These are phyloP conservation scores for Ophiostoma ulmi DNA, from an alignment of 2,329 filamentous ascomycete species.

Conservation along the genomic window DNA sequence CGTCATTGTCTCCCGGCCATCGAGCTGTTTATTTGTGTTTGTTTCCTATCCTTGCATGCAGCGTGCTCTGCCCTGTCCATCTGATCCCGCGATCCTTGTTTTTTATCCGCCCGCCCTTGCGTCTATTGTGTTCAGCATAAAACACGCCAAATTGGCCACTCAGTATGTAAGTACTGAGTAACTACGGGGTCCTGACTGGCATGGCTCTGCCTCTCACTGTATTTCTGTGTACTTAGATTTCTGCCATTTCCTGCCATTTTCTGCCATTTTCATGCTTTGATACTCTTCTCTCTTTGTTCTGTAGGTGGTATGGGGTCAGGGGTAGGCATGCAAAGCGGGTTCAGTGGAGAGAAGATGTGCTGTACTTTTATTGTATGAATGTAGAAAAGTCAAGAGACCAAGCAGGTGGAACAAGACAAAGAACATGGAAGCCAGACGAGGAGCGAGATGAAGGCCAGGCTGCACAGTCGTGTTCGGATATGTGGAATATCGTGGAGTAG, in stretches of 20 bases:
- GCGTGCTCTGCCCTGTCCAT: constrained; percentile 8
- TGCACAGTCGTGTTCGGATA: constrained; percentile 3
- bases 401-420: not conserved
- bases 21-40: not conserved
- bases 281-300: not conserved
- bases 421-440: not conserved
- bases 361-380: not conserved
- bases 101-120: constrained; percentile 10
- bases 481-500: not conserved
- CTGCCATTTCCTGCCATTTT: not conserved
- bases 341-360: not conserved
- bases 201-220: not conserved
- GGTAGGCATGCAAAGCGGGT: not conserved
- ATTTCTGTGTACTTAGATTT: not conserved
- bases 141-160: constrained; percentile 7
- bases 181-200: not conserved
- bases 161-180: not conserved
- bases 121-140: constrained; percentile 6
- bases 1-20: not conserved
- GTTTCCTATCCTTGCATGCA: not conserved
- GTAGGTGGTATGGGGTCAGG: not conserved
- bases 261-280: not conserved
- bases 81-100: constrained; percentile 4
- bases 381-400: too few relatives aligned
- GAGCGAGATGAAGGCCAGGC: not conserved